Evolutionary conservation across 2,329 filamentous ascomycete genomes (phyloP).

Genomic region (Scytalidium sp.): DNA sequence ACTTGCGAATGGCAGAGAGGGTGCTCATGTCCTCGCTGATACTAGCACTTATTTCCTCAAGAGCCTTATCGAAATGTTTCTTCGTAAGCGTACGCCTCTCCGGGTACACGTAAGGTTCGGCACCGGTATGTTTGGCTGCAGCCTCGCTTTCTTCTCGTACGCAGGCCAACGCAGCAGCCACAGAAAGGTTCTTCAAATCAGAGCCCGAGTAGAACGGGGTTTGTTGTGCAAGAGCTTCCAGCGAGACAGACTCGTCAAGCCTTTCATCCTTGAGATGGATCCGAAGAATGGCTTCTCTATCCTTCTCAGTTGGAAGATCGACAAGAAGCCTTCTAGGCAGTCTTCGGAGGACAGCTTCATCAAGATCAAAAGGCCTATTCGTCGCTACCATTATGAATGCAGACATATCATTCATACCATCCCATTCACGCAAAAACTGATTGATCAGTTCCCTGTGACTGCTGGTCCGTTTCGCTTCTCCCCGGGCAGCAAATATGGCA

Average conservation of each 20-base stretch:
- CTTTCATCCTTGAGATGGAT: constrained; percentile 70
- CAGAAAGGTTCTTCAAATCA: constrained; percentile 79
- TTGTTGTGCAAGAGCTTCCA: constrained; percentile 59
- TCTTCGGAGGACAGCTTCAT: constrained; percentile 79
- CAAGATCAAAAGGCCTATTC: constrained; percentile 91
- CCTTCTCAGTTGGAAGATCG: constrained; percentile 65
- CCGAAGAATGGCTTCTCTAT: constrained; percentile 65
- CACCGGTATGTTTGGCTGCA: constrained; percentile 33
- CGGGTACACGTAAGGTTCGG: constrained; percentile 52
- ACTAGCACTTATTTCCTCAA: constrained; percentile 86
- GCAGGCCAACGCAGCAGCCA: constrained; percentile 75
- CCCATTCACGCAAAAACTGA: constrained; percentile 96
- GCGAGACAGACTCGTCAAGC: constrained; percentile 57
- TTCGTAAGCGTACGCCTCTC: constrained; percentile 62
- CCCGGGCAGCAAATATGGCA: constrained; percentile 79
- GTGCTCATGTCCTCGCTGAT: constrained; percentile 92
- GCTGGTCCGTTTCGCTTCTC: constrained; percentile 60
- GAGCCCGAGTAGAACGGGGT: constrained; percentile 80
- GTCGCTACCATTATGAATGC: constrained; percentile 99
- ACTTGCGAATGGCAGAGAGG: constrained; percentile 83
- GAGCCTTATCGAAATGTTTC: constrained; percentile 79
- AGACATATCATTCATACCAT: constrained; percentile 76
- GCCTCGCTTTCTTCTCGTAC: constrained; percentile 68
- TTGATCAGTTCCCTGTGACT: constrained; percentile 86
- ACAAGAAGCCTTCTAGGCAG: constrained; percentile 71